A percentile compares a stretch with the other conserved stretches of the same genome.
Evolutionary conservation across 202 grass and related monocot species (phyloP).

Genomic region (Sporobolus alterniflorus): DNA sequence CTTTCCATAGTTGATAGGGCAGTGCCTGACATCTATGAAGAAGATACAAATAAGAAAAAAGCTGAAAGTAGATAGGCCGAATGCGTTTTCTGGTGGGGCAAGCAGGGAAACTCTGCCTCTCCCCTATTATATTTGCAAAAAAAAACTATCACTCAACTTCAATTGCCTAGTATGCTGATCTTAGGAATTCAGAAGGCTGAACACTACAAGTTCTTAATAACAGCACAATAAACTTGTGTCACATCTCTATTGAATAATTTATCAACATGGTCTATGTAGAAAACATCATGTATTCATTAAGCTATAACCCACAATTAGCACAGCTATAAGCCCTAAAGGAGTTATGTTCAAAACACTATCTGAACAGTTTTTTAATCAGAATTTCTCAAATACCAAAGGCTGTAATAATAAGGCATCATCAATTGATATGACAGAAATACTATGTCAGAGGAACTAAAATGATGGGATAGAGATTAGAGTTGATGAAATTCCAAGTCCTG

Average conservation of each 20-base stretch:
- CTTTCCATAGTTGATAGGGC: not conserved
- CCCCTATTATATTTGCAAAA: not conserved
- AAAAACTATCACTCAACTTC: not conserved
- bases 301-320: not conserved
- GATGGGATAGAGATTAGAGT: not conserved
- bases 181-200: not conserved
- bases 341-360: not conserved
- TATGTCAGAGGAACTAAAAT: not conserved
- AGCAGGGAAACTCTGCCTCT: not conserved
- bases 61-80: not conserved
- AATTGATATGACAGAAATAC: not conserved
- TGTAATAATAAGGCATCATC: not conserved
- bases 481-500: not conserved
- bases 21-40: conserved; percentile 2
- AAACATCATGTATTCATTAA: not conserved
- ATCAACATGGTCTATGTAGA: not conserved
- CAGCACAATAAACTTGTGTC: not conserved
- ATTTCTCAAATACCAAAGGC: not conserved
- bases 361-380: not conserved
- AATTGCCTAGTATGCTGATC: not conserved
- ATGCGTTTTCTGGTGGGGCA: not conserved
- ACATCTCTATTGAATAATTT: not conserved
- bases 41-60: not conserved
- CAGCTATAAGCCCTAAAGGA: not conserved
- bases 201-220: not conserved